These are phyloP conservation scores for Eragrostis curvula DNA, from an alignment of 176 grass and related monocot genomes.

Conservation along the genomic window DNA sequence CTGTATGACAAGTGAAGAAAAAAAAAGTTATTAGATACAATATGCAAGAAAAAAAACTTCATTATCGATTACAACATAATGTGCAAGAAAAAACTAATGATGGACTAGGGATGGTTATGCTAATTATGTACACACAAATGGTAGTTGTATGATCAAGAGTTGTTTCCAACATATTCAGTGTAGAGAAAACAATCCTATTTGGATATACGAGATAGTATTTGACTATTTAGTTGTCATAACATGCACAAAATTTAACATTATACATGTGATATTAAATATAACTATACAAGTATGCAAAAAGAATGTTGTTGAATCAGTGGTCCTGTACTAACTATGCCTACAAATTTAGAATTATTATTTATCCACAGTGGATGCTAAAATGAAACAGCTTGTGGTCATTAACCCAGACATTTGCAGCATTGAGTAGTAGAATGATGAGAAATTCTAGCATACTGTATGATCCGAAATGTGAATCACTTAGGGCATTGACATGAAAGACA, in stretches of 20 bases:
- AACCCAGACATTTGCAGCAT: background rate
- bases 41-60: background rate
- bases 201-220: slow-evolving; percentile 1
- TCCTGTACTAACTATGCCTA: background rate
- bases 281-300: background rate
- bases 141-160: background rate
- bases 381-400: background rate
- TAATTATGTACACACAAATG: too few species aligned
- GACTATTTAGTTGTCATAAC: background rate
- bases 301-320: background rate
- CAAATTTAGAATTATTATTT: background rate
- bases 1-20: slow-evolving; percentile 41
- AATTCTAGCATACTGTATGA: background rate
- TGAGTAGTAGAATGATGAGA: background rate
- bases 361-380: background rate
- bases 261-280: background rate
- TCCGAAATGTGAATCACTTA: too few species aligned
- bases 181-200: background rate
- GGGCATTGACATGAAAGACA: too few species aligned
- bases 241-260: background rate
- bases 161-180: slow-evolving; percentile 9
- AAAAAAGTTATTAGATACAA: slow-evolving; percentile 34
- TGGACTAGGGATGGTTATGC: too few species aligned
- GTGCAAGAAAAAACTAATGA: too few species aligned
- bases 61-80: too few species aligned